phyloP scores from a whole-genome alignment of 495 filamentous ascomycete genomes.

The Hypoxylon fuscum region DNA sequence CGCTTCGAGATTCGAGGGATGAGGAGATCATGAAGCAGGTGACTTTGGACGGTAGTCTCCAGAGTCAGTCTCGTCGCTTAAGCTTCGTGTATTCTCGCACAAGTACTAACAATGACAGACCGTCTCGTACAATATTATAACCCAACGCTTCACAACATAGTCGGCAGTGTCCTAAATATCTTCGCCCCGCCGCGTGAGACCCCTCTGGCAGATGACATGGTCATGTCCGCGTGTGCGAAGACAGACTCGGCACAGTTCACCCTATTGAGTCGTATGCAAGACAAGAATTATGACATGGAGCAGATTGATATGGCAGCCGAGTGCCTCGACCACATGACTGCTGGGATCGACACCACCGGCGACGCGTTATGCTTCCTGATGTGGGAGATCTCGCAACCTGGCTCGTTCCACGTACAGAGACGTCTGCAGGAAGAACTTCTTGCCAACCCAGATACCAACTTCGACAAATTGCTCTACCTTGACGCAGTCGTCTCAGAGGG shows the following conservation, averaged over 20 bases:
- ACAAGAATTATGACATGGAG: slow-evolving; percentile 42
- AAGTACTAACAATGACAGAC: slow-evolving; percentile 41
- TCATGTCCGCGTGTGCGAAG: slow-evolving; percentile 48
- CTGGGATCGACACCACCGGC: slow-evolving; percentile 74
- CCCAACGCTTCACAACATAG: slow-evolving; percentile 48
- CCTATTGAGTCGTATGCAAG: slow-evolving; percentile 55
- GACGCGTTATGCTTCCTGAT: slow-evolving; percentile 72
- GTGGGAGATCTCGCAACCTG: slow-evolving; percentile 69
- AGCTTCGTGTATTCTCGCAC: neutral
- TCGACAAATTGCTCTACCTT: slow-evolving; percentile 66
- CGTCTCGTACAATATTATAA: slow-evolving; percentile 54
- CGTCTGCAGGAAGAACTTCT: slow-evolving; percentile 59
- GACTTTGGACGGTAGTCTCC: slow-evolving; percentile 70
- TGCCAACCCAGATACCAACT: slow-evolving; percentile 39
- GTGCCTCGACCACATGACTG: slow-evolving; percentile 63
- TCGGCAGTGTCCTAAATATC: slow-evolving; percentile 50
- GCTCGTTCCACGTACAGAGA: slow-evolving; percentile 55
- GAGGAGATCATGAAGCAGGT: slow-evolving; percentile 71
- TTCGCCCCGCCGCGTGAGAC: slow-evolving; percentile 57
- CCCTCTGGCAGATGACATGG: slow-evolving; percentile 55
- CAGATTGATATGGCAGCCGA: slow-evolving; percentile 57
- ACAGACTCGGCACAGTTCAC: slow-evolving; percentile 53
- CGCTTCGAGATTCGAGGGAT: slow-evolving; percentile 59
- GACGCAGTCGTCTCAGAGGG: slow-evolving; percentile 70
- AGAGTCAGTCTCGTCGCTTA: slow-evolving; percentile 53